These are phyloP conservation scores for Penicillium cosmopolitanum DNA, from an alignment of 495 filamentous ascomycete genomes.

Conservation along the genomic window DNA sequence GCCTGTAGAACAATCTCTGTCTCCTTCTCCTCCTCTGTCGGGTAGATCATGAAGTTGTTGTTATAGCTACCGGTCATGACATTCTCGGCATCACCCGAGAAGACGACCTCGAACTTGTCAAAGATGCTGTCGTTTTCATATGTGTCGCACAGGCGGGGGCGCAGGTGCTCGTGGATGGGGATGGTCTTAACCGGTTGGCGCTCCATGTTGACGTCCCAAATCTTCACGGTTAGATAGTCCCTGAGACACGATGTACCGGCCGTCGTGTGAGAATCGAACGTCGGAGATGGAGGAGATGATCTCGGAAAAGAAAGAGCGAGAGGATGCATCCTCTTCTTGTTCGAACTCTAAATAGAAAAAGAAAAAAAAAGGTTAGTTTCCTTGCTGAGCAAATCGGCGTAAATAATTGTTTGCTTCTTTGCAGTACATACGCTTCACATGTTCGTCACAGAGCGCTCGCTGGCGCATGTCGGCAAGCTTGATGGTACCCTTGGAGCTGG, in stretches of 20 bases:
- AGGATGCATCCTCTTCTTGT: conserved; percentile 98
- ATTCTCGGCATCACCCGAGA: conserved; percentile 96
- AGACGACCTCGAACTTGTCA: conserved; percentile 99
- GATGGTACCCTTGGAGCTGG: conserved; percentile 98
- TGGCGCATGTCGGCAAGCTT: conserved; percentile 98
- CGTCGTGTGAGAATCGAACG: conserved; percentile 94
- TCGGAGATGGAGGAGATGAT: conserved; percentile 99
- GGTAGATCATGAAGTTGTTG: conserved; percentile 99
- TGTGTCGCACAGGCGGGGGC: conserved; percentile 93
- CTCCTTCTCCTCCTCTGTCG: conserved; percentile 91
- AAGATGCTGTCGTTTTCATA: conserved; percentile 99
- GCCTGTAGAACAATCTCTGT: conserved; percentile 97
- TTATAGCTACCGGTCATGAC: conserved; percentile 99
- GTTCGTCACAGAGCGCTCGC: conserved; percentile 92
- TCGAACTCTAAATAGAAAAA: conserved; percentile 74
- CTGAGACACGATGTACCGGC: conserved; percentile 95
- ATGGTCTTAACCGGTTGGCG: conserved; percentile 96
- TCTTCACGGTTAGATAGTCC: conserved; percentile 98
- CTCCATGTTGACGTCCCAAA: conserved; percentile 99
- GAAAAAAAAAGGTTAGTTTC: neutral
- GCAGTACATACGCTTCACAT: conserved; percentile 80
- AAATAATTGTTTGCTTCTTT: neutral
- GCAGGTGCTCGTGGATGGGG: conserved; percentile 95
- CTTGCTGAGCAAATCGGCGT: neutral
- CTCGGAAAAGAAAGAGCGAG: conserved; percentile 98